Evolutionary conservation across 2,329 filamentous ascomycete species (phyloP).

Genomic region (Penicillium verrucosum): DNA sequence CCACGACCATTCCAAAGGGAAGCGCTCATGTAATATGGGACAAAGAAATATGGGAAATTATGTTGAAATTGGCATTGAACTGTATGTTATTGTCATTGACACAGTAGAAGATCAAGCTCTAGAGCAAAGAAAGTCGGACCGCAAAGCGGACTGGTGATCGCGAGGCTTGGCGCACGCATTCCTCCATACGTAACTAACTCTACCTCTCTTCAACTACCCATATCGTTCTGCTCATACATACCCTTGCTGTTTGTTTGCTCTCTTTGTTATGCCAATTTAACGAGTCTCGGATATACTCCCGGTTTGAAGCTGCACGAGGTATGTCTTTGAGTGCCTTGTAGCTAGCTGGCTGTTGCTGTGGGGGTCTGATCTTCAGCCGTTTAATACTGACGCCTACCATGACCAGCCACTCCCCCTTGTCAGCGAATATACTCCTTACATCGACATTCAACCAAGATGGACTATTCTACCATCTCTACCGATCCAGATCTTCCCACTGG

Average conservation of each 20-base stretch:
- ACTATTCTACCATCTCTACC: constrained; percentile 60
- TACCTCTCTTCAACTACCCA: constrained; percentile 1
- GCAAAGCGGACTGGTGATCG: constrained; percentile 13
- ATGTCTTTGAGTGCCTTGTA: constrained; percentile 8
- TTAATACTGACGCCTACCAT: constrained; percentile 25
- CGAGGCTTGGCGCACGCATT: constrained; percentile 24
- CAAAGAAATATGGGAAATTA: background rate
- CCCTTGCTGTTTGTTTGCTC: background rate
- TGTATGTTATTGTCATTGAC: background rate
- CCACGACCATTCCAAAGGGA: constrained; percentile 28
- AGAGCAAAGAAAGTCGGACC: constrained; percentile 14
- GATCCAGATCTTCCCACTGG: constrained; percentile 59
- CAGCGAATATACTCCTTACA: constrained; percentile 17
- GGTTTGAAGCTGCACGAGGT: constrained; percentile 18
- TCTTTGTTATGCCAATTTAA: constrained; percentile 10
- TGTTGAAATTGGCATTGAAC: constrained; percentile 1
- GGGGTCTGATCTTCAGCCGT: constrained; percentile 19
- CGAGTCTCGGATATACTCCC: background rate
- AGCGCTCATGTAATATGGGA: constrained; percentile 8
- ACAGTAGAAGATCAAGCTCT: background rate
- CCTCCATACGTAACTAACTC: constrained; percentile 20
- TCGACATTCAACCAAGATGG: constrained; percentile 49
- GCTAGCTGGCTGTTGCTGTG: constrained; percentile 19
- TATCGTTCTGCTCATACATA: background rate
- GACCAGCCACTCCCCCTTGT: constrained; percentile 20